A percentile compares a stretch with the other conserved stretches of the same genome.
Conservation (phyloP, 257 asterid genomes). For the Solanum bulbocastanum region DNA sequence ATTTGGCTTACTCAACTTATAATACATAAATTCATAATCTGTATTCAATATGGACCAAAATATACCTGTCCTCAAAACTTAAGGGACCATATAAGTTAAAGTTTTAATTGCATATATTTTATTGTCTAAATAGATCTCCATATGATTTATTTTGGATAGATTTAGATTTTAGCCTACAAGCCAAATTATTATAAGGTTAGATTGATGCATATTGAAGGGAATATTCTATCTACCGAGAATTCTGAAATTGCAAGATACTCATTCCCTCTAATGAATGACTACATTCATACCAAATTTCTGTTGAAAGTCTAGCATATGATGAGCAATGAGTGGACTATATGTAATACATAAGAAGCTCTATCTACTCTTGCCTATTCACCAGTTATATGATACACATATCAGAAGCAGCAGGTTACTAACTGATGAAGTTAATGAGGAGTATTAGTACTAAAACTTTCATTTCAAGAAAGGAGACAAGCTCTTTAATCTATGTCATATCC, state of each 20-base stretch:
- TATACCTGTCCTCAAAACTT: background rate
- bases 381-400: background rate
- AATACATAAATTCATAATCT: background rate
- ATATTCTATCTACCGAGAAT: background rate
- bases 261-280: background rate
- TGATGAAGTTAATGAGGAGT: background rate
- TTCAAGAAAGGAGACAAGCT: background rate
- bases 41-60: background rate
- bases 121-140: background rate
- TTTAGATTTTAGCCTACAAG: background rate
- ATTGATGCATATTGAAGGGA: background rate
- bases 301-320: background rate
- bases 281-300: background rate
- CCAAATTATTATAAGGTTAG: background rate
- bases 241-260: background rate
- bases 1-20: background rate
- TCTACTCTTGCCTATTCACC: background rate
- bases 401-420: background rate
- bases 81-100: background rate
- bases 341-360: background rate
- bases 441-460: background rate
- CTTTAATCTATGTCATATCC: background rate
- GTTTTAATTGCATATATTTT: background rate
- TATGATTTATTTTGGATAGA: background rate
- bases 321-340: background rate